Evolutionary conservation across 129 eudicot genomes (phyloP).

Genomic region (Tagetes erecta): DNA sequence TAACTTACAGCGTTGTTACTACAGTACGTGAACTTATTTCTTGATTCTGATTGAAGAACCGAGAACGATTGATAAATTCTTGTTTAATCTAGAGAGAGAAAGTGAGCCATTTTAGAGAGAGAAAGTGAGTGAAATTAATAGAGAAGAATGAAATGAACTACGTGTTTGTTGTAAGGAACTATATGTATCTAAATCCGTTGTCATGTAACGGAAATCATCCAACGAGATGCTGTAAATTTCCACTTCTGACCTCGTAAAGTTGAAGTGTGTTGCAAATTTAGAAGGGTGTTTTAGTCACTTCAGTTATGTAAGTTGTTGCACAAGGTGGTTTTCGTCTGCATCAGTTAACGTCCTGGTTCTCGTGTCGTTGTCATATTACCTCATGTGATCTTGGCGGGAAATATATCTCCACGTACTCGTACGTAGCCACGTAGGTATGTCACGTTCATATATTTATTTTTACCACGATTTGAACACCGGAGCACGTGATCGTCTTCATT

Average conservation of each 20-base stretch:
- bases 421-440: not conserved
- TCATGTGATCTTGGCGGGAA: conserved; percentile 41
- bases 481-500: too few relatives aligned
- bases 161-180: conserved; percentile 22
- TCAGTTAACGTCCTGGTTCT: conserved; percentile 12
- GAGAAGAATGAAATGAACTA: conserved; percentile 22
- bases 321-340: conserved; percentile 25
- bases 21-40: conserved; percentile 15
- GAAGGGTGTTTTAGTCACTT: conserved; percentile 29
- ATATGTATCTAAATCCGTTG: conserved; percentile 38
- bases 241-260: conserved; percentile 20
- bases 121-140: conserved; percentile 5
- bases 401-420: not conserved
- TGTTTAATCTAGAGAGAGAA: conserved; percentile 41
- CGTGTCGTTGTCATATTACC: conserved; percentile 6
- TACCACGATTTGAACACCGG: too few relatives aligned
- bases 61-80: conserved; percentile 19
- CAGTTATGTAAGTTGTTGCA: conserved; percentile 20
- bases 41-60: conserved; percentile 24
- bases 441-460: not conserved
- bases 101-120: conserved; percentile 32
- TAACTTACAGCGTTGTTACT: conserved; percentile 15
- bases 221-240: conserved; percentile 18
- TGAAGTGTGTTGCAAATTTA: not conserved
- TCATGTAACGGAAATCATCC: conserved; percentile 32